Percentiles rank a stretch among this genome's conserved stretches.
These are phyloP conservation scores for Suhomyces guaymorum DNA, from an alignment of 1,139 yeast genomes.

Conservation along the genomic window DNA sequence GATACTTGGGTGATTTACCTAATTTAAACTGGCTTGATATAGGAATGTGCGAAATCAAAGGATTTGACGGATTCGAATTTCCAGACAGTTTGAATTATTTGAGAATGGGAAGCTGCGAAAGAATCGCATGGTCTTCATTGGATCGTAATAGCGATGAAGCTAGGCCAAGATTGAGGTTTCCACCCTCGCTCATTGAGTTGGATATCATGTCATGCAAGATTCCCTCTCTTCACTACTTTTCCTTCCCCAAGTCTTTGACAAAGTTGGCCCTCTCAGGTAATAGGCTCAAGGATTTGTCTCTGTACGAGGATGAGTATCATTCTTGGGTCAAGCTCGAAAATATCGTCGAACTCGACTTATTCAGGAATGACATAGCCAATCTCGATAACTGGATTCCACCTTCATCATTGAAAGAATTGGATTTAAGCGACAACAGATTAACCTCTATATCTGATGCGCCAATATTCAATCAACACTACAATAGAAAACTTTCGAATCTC, in stretches of 20 bases:
- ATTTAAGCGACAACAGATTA: constrained; percentile 24
- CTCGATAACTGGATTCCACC: constrained; percentile 31
- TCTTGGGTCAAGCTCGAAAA: constrained; percentile 28
- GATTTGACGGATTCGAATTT: constrained; percentile 11
- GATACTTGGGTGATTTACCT: constrained; percentile 26
- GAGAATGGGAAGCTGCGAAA: constrained; percentile 19
- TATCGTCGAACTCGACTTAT: constrained; percentile 27
- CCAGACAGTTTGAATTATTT: constrained; percentile 17
- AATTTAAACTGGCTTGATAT: constrained; percentile 6
- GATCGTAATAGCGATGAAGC: background rate
- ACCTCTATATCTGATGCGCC: constrained; percentile 4
- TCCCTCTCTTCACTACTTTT: constrained; percentile 20
- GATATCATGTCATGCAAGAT: constrained; percentile 28
- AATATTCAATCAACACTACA: constrained; percentile 5
- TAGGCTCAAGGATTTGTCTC: constrained; percentile 17
- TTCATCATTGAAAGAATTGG: constrained; percentile 22
- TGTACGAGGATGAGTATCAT: constrained; percentile 18
- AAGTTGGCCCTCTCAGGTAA: constrained; percentile 28
- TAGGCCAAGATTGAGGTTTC: constrained; percentile 19
- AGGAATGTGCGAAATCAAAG: constrained; percentile 2
- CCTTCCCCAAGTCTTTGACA: constrained; percentile 29
- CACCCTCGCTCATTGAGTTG: constrained; percentile 19
- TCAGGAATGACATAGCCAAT: constrained; percentile 22
- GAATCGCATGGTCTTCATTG: constrained; percentile 14
- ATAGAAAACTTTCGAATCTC: background rate